These are phyloP conservation scores for Smittium mucronatum DNA, from an alignment of 371 early-diverging fungal species.

Conservation along the genomic window DNA sequence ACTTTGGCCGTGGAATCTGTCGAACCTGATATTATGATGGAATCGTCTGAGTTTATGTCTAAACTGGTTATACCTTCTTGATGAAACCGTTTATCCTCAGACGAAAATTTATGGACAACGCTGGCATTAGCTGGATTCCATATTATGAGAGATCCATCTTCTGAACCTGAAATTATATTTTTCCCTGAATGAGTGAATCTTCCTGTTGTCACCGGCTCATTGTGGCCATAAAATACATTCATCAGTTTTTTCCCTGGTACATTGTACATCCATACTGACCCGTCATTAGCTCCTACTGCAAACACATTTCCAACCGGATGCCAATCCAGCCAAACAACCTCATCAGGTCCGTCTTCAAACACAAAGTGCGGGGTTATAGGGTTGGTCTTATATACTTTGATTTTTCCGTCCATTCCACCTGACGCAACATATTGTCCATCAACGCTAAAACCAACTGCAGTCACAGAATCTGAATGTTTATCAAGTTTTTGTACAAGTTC, in stretches of 20 bases:
- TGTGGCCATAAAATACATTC: slow-evolving; percentile 85
- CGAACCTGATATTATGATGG: slow-evolving; percentile 67
- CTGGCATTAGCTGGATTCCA: slow-evolving; percentile 89
- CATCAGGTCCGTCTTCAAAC: slow-evolving; percentile 78
- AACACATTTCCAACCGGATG: slow-evolving; percentile 88
- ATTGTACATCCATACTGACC: slow-evolving; percentile 91
- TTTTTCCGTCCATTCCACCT: slow-evolving; percentile 91
- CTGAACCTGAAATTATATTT: slow-evolving; percentile 69
- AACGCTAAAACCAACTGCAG: slow-evolving; percentile 63
- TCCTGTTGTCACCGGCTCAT: slow-evolving; percentile 72
- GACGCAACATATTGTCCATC: slow-evolving; percentile 80
- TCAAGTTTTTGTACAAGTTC: slow-evolving; percentile 41
- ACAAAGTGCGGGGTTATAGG: slow-evolving; percentile 14
- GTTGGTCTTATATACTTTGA: slow-evolving; percentile 63
- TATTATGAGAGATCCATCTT: slow-evolving; percentile 67
- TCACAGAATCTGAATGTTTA: slow-evolving; percentile 81
- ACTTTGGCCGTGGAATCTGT: slow-evolving; percentile 63
- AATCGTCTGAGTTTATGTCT: slow-evolving; percentile 57
- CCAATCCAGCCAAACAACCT: slow-evolving; percentile 89
- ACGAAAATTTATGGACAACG: slow-evolving; percentile 40
- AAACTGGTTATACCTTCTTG: slow-evolving; percentile 63
- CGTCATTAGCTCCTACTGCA: slow-evolving; percentile 75
- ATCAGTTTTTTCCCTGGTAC: slow-evolving; percentile 76
- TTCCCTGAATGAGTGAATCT: slow-evolving; percentile 83
- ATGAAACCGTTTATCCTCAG: slow-evolving; percentile 80